Evolutionary conservation across 164 flowering plant species (phyloP).

Genomic region (Kingdonia uniflora): DNA sequence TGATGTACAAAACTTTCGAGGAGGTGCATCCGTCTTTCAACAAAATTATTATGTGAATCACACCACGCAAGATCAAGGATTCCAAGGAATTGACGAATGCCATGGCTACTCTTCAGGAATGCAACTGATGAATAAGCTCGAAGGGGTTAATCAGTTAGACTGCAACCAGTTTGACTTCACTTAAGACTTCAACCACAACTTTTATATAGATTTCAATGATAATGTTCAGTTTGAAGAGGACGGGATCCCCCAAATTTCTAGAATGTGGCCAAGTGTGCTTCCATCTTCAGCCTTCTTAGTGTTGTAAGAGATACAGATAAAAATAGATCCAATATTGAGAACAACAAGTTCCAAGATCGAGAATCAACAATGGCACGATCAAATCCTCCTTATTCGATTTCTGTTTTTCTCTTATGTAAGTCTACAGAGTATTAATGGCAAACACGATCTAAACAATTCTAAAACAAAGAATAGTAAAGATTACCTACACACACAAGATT

Average conservation of each 20-base stretch:
- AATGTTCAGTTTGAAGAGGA: constrained; percentile 35
- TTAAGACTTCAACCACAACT: constrained; percentile 42
- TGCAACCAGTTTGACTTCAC: constrained; percentile 53
- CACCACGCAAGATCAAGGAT: constrained; percentile 35
- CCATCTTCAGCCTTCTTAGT: constrained; percentile 94
- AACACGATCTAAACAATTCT: no score
- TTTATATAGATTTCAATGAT: constrained; percentile 30
- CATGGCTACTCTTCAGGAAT: constrained; percentile 33
- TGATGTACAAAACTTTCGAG: constrained; percentile 36
- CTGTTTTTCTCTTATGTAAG: no score
- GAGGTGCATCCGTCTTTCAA: constrained; percentile 24
- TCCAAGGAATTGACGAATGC: constrained; percentile 42
- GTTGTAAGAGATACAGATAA: no score
- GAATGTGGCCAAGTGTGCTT: constrained; percentile 47
- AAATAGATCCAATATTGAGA: no score
- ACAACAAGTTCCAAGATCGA: no score
- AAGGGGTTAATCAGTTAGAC: constrained; percentile 31
- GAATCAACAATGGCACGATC: no score
- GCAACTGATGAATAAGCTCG: constrained; percentile 28
- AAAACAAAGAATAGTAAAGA: no score
- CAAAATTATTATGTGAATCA: constrained; percentile 46
- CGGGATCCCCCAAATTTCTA: constrained; percentile 28
- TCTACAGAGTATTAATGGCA: no score
- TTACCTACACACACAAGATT: no score
- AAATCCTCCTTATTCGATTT: no score